These are phyloP conservation scores for Fusarium aywerte DNA, from an alignment of 2,329 filamentous ascomycete genomes.

Conservation along the genomic window DNA sequence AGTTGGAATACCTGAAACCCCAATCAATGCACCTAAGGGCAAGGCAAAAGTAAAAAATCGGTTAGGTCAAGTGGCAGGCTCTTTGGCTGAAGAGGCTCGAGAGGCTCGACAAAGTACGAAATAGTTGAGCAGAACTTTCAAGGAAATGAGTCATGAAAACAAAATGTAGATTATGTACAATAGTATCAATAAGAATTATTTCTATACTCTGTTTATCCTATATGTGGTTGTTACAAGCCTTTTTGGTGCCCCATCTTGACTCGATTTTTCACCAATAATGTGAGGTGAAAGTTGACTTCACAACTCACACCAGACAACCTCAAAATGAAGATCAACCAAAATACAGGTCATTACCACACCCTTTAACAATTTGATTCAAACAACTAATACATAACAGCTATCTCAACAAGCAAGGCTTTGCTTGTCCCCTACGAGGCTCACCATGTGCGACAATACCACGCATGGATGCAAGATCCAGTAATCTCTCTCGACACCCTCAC, in stretches of 20 bases:
- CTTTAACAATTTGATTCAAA: rapidly evolving
- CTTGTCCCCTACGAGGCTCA: slow-evolving; percentile 85
- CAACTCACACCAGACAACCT: slow-evolving; percentile 17
- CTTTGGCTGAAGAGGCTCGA: slow-evolving; percentile 48
- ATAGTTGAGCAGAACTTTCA: neutral
- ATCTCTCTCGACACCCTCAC: slow-evolving; percentile 36
- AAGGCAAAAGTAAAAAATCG: slow-evolving; percentile 41
- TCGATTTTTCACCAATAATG: slow-evolving; percentile 25
- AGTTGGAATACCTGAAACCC: slow-evolving; percentile 39
- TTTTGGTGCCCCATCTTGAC: slow-evolving; percentile 14
- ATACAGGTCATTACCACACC: slow-evolving; percentile 51
- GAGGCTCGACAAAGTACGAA: slow-evolving; percentile 29
- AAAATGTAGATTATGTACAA: slow-evolving; percentile 35
- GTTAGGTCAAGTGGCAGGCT: slow-evolving; percentile 44
- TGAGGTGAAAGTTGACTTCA: slow-evolving; percentile 9
- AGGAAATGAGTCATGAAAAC: slow-evolving; percentile 11
- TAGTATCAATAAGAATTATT: slow-evolving; percentile 13
- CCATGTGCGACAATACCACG: slow-evolving; percentile 85
- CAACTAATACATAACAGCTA: slow-evolving; percentile 59
- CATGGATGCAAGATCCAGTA: slow-evolving; percentile 89
- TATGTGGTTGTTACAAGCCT: neutral
- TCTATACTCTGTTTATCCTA: neutral
- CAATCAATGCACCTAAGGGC: neutral
- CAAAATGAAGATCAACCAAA: slow-evolving; percentile 59
- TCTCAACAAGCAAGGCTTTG: slow-evolving; percentile 72